A percentile compares a stretch with the other conserved stretches of the same genome.
These are phyloP conservation scores for Diplocarpon mali DNA, from an alignment of 2,329 filamentous ascomycete species.

Conservation along the genomic window DNA sequence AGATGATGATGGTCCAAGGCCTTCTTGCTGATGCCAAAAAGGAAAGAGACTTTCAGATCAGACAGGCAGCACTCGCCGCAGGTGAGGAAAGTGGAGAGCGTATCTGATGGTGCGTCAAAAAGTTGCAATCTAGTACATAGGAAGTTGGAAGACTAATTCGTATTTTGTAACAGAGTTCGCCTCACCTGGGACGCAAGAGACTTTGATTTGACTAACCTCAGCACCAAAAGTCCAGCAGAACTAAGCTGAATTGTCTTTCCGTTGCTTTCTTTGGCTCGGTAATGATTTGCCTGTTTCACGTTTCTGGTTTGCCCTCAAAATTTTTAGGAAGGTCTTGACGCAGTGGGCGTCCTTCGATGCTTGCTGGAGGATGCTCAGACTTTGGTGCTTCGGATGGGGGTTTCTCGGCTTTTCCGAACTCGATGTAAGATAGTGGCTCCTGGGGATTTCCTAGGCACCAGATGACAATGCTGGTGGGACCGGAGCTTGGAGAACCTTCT, in stretches of 20 bases:
- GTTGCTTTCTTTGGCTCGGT: not conserved
- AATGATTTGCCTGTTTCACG: no score
- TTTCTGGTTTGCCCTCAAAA: no score
- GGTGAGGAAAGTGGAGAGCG: not conserved
- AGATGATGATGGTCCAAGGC: conserved; percentile 14
- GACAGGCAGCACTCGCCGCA: not conserved
- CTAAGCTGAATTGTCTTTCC: not conserved
- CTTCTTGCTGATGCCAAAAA: conserved; percentile 5
- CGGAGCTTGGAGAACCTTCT: conserved; percentile 38
- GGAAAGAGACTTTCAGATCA: not conserved
- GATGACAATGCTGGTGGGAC: conserved; percentile 27
- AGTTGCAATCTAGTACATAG: not conserved
- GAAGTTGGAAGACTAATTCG: not conserved
- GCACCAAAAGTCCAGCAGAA: not conserved
- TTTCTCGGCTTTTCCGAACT: not conserved
- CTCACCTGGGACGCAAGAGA: not conserved
- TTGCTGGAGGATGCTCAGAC: not conserved
- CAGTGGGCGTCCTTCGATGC: no score
- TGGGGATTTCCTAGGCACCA: conserved; percentile 5
- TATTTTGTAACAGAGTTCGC: not conserved
- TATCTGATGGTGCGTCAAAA: not conserved
- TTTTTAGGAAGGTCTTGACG: no score
- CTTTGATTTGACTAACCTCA: not conserved
- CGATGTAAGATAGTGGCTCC: not conserved
- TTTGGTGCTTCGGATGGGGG: not conserved